Evolutionary conservation across 495 filamentous ascomycete genomes (phyloP).

Genomic region (Penicillium crystallinum): DNA sequence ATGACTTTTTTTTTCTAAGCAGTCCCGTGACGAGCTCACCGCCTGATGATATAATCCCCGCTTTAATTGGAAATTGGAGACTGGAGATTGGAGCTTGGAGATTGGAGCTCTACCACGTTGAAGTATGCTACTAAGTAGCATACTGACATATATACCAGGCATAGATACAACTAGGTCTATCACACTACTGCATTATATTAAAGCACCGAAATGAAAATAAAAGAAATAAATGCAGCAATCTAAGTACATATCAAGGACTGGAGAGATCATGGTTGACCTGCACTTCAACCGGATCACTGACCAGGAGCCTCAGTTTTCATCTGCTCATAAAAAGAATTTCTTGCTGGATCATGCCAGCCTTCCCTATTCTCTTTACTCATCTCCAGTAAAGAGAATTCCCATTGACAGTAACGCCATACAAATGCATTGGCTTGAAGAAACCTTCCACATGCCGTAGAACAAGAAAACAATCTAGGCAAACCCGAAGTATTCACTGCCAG

Average conservation of each 20-base stretch:
- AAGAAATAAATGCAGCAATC: slow-evolving; percentile 21
- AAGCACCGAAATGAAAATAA: neutral
- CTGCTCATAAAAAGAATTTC: slow-evolving; percentile 2
- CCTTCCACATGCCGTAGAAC: slow-evolving; percentile 11
- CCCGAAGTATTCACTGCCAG: slow-evolving; percentile 95
- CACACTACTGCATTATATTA: neutral
- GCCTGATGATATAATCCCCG: slow-evolving; percentile 10
- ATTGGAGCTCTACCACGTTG: too few species aligned
- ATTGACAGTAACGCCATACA: slow-evolving; percentile 40
- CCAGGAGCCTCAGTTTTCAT: slow-evolving; percentile 12
- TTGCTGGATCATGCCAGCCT: slow-evolving; percentile 2
- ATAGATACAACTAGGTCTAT: neutral
- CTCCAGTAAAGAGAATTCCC: slow-evolving; percentile 5
- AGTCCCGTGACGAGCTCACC: slow-evolving; percentile 16
- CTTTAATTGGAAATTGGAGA: neutral
- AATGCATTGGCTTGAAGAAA: slow-evolving; percentile 38
- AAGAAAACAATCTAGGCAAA: slow-evolving; percentile 62
- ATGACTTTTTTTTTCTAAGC: slow-evolving; percentile 3
- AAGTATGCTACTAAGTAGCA: too few species aligned
- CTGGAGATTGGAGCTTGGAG: too few species aligned
- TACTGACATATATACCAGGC: too few species aligned
- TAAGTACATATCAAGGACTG: slow-evolving; percentile 21
- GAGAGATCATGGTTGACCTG: slow-evolving; percentile 33
- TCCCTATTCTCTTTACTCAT: slow-evolving; percentile 10
- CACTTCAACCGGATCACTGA: slow-evolving; percentile 34